Percentiles rank a stretch among this genome's conserved stretches.
phyloP scores from a whole-genome alignment of 768 basidiomycete species.

The Suillus subaureus region DNA sequence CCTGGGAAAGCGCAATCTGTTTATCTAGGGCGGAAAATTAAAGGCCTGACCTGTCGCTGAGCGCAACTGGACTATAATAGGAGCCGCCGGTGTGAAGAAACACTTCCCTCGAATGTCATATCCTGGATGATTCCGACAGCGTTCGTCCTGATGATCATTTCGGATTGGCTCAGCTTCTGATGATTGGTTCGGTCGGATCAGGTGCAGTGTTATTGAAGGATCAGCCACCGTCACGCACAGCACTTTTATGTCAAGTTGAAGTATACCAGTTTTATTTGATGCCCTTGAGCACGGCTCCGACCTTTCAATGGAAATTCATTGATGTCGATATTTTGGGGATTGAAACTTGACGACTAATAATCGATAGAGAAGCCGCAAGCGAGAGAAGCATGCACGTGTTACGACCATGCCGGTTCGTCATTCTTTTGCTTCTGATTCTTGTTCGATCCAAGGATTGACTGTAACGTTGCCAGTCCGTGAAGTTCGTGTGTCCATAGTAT shows the following conservation, averaged over 20 bases:
- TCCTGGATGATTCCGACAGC: background rate
- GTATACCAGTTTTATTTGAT: background rate
- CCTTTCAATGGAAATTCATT: background rate
- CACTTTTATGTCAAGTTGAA: background rate
- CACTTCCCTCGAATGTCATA: constrained; percentile 3
- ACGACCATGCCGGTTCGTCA: constrained; percentile 6
- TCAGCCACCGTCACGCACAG: background rate
- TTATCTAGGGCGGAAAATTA: background rate
- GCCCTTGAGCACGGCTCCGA: background rate
- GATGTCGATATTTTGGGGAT: background rate
- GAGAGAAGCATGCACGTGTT: constrained; percentile 2
- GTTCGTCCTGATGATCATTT: background rate
- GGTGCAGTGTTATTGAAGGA: background rate
- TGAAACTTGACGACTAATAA: background rate
- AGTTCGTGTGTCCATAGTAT: background rate
- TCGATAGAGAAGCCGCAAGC: constrained; percentile 8
- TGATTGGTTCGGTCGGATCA: constrained; percentile 6
- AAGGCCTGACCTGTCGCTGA: background rate
- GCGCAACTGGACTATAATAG: background rate
- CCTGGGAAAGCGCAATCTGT: background rate
- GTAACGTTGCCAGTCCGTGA: constrained; percentile 1
- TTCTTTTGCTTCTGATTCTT: constrained; percentile 3
- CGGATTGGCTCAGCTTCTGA: background rate
- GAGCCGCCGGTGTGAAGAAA: background rate
- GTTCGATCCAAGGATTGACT: background rate